Base-by-base conservation (phyloP, 164 flowering plant species). In the Pachysandra terminalis region DNA sequence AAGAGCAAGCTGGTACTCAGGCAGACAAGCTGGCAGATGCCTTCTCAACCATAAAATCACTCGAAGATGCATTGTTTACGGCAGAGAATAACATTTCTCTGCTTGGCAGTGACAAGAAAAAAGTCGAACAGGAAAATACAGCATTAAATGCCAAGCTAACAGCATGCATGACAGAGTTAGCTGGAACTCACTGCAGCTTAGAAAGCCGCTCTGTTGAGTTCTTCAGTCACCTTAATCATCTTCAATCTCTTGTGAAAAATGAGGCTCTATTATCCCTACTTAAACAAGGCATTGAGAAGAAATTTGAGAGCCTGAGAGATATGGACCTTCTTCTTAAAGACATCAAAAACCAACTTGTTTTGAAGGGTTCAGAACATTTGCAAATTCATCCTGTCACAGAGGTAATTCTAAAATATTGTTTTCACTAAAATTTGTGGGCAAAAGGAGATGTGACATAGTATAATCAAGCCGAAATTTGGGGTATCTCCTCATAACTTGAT, bases 121-220 rank as follows among this genome's bases (percentile, higher is more conserved):
- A 55, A 57, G 74, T 78, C 12, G 83, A 81, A 51, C 75, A 74
- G 73, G 85, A 86, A 71, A 58, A 74, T 61, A 63, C 65, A 19
- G 21, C 69, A 32, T 25, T 75, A 6, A 71, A 65, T 35, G 69
- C 74, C 24, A 73, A 73, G 71, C 66, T 78, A 52, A 66, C 49
- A 59, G 73, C 70, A 45, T 70, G 75, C 55, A 68, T 73, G 76
- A 81, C 68, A 71, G 96, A 90, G 68, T 75, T 89, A 76, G 77
- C 87, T 66, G 90, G 84, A 79, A 78, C 78, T 21, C 85, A 71
- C 77, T 90, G 85, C 56, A 87, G 72, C 75, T 61, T 84, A 40
- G 81, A 86, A 58, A 87, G 72, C 77, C 80, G 82, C 82, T 81
- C 84, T 66, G 54, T 76, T 13, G 88, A 90, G 83, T 77, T 95